Evolutionary conservation across 2,329 filamentous ascomycete genomes (phyloP), one percentile per base, ranked within the genome.

Genomic region (Sporothrix curviconia): DNA sequence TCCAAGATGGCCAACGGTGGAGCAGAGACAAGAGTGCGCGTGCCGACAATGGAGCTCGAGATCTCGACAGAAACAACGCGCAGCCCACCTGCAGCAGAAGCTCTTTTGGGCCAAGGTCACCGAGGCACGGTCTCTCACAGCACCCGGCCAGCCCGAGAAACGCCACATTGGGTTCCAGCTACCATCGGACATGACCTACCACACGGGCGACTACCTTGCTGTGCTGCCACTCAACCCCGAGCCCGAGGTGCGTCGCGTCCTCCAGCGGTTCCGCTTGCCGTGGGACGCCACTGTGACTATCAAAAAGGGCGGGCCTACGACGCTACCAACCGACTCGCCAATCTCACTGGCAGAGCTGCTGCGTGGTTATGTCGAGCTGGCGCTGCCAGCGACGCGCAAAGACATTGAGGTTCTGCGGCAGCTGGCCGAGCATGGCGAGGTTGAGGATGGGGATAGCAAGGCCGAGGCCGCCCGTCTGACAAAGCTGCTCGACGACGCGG

Each of bases 161-260:
- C 79, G 81, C 22, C 78, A 85, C 60, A 78, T 89, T 19, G 82
- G 82, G 59, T 82, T 90, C 28, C 79, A 81, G 59, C 75, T 92
- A 1, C 87, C 88, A 0, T 79, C 78, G 0, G 81, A 79, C 56
- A 78, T 83, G 76, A 78, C 76, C 0, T 92, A 91, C 70, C 77
- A 79, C 36, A 80, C 85, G 3, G 89, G 88, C 9, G 89, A 92
- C 66, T 92, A 92, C 66, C 77, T 92, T 1, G 86, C 86, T 0
- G 75, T 90, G 3, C 73, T 90, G 1, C 88, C 89, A 0, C 72
- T 88, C 28, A 92, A 92, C 67, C 83, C 82, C 1, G 76, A 76
- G 44, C 72, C 78, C 25, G 82, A 77, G 3, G 80, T 91, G 1
- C 76, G 78, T 7, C 78, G 86, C 9, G 85, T 81, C 0, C 80